Conservation (phyloP, 2,329 filamentous ascomycete genomes). For the Fusarium sp. region DNA sequence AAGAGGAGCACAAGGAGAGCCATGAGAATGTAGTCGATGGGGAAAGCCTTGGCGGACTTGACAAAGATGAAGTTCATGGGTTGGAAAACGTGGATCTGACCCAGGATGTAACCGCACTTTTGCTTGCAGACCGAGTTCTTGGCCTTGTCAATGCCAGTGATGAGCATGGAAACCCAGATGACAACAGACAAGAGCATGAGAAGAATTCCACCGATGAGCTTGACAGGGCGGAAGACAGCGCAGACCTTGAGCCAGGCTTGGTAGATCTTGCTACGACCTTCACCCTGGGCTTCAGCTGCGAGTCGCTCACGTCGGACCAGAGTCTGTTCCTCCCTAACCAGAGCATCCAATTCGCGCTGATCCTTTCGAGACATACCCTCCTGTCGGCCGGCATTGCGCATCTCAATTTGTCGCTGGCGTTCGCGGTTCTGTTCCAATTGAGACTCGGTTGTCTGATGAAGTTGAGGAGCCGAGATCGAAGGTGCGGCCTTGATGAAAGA, state of each 20-base stretch:
- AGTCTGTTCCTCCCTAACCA: slow-evolving; percentile 91
- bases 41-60: slow-evolving; percentile 83
- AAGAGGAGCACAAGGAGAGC: slow-evolving; percentile 85
- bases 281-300: slow-evolving; percentile 82
- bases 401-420: slow-evolving; percentile 89
- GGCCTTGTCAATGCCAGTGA: slow-evolving; percentile 95
- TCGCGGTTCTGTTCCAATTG: slow-evolving; percentile 90
- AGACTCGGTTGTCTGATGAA: slow-evolving; percentile 80
- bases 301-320: slow-evolving; percentile 89
- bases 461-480: slow-evolving; percentile 81
- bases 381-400: slow-evolving; percentile 80
- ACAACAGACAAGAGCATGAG: slow-evolving; percentile 79
- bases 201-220: slow-evolving; percentile 84
- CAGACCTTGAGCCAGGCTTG: slow-evolving; percentile 82
- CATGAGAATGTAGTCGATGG: slow-evolving; percentile 92
- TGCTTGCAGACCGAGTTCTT: slow-evolving; percentile 93
- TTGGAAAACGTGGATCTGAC: slow-evolving; percentile 89
- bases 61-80: slow-evolving; percentile 88
- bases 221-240: slow-evolving; percentile 86
- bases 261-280: slow-evolving; percentile 79
- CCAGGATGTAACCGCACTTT: slow-evolving; percentile 91
- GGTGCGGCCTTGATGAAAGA: slow-evolving; percentile 93
- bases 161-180: slow-evolving; percentile 91
- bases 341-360: slow-evolving; percentile 84
- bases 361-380: slow-evolving; percentile 86